phyloP scores from a whole-genome alignment of 2,329 filamentous ascomycete species.

The Paramyrothecium roridum region DNA sequence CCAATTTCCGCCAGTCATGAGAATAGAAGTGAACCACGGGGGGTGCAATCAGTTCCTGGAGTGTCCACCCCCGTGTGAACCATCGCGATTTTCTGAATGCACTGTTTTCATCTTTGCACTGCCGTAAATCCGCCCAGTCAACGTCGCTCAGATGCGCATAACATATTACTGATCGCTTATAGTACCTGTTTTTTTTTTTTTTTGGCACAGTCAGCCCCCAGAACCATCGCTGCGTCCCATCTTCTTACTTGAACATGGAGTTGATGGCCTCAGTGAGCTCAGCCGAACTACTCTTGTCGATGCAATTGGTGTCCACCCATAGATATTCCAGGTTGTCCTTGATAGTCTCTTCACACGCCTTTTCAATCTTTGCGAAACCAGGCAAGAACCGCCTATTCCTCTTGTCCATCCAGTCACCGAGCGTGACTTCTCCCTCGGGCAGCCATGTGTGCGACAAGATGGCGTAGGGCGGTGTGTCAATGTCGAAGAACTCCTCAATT shows the following conservation, averaged over 20 bases:
- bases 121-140: neutral
- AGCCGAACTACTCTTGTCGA: slow-evolving; percentile 11
- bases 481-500: neutral
- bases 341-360: slow-evolving; percentile 3
- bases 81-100: slow-evolving; percentile 2
- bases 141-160: slow-evolving; percentile 13
- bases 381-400: neutral
- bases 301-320: slow-evolving; percentile 13
- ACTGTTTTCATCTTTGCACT: neutral
- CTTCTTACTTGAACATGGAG: slow-evolving; percentile 9
- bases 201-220: neutral
- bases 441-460: slow-evolving; percentile 11
- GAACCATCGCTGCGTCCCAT: neutral
- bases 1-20: slow-evolving; percentile 2
- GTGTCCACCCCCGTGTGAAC: slow-evolving; percentile 7
- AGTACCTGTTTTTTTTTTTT: too few species aligned
- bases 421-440: slow-evolving; percentile 3
- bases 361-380: slow-evolving; percentile 7
- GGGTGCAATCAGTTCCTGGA: slow-evolving; percentile 10
- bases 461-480: slow-evolving; percentile 2
- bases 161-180: slow-evolving; percentile 4
- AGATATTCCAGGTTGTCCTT: slow-evolving; percentile 9
- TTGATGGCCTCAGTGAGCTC: slow-evolving; percentile 12
- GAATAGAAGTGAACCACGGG: slow-evolving; percentile 8
- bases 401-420: slow-evolving; percentile 3